phyloP scores from a whole-genome alignment of 768 basidiomycete genomes.

The Xerocomus spinulosus region DNA sequence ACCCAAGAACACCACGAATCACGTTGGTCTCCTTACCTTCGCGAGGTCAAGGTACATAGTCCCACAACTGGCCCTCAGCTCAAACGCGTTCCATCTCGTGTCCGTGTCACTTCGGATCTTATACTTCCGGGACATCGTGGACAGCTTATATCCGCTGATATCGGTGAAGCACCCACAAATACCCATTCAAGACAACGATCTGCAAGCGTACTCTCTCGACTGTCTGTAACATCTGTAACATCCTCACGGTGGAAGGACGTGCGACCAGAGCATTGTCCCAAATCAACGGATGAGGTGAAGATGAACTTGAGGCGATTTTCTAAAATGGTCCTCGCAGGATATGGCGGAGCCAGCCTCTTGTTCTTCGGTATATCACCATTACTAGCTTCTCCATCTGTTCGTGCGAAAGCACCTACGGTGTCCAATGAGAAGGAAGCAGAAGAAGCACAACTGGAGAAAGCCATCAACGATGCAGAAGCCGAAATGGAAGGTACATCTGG shows the following conservation, averaged over 20 bases:
- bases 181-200: conserved; percentile 31
- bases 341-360: conserved; percentile 74
- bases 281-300: conserved; percentile 51
- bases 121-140: conserved; percentile 63
- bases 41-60: conserved; percentile 61
- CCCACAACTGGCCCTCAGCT: conserved; percentile 30
- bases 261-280: conserved; percentile 21
- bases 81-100: conserved; percentile 43
- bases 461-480: conserved; percentile 67
- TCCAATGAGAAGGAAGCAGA: conserved; percentile 47
- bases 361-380: conserved; percentile 67
- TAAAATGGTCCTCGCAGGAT: conserved; percentile 79
- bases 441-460: conserved; percentile 57
- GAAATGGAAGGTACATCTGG: conserved; percentile 46
- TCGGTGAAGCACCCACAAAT: conserved; percentile 52
- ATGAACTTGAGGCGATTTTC: conserved; percentile 71
- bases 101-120: conserved; percentile 70
- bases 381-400: conserved; percentile 24
- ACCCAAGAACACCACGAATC: conserved; percentile 79
- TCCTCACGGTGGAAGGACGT: conserved; percentile 23
- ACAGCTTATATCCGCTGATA: conserved; percentile 77
- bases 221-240: conserved; percentile 27
- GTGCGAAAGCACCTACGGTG: conserved; percentile 23
- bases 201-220: conserved; percentile 22
- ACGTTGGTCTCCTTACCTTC: conserved; percentile 59